Conservation (phyloP, 2,329 filamentous ascomycete species). For the Lithohypha guttulata region DNA sequence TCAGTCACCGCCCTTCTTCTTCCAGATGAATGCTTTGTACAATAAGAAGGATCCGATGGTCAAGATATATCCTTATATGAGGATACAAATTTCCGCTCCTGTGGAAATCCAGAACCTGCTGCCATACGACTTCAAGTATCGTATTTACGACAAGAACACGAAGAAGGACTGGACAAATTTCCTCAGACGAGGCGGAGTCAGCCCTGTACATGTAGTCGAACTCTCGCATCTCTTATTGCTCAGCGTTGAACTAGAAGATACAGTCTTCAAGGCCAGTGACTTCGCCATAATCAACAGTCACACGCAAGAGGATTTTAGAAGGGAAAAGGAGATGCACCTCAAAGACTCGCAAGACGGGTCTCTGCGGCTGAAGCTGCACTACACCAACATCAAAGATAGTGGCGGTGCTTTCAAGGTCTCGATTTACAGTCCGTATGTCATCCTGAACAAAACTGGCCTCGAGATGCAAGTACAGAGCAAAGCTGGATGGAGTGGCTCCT, state of each 20-base stretch:
- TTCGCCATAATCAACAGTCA: constrained; percentile 95
- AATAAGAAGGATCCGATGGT: constrained; percentile 75
- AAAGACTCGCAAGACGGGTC: constrained; percentile 76
- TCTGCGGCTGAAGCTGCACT: constrained; percentile 76
- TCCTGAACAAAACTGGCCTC: constrained; percentile 90
- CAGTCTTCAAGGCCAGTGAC: constrained; percentile 84
- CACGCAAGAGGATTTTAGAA: constrained; percentile 74
- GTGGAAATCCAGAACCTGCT: constrained; percentile 89
- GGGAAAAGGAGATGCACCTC: constrained; percentile 66
- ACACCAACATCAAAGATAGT: constrained; percentile 78
- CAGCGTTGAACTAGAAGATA: constrained; percentile 95
- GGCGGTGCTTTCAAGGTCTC: constrained; percentile 94
- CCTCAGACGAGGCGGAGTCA: constrained; percentile 87
- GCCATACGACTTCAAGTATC: constrained; percentile 97
- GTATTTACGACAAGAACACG: constrained; percentile 97
- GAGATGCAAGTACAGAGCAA: constrained; percentile 82
- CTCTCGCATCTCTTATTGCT: constrained; percentile 84
- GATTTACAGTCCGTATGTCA: constrained; percentile 86
- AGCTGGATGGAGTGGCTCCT: constrained; percentile 59
- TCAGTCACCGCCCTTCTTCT: constrained; percentile 74
- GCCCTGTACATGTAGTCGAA: constrained; percentile 93
- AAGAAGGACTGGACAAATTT: constrained; percentile 99
- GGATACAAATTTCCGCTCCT: constrained; percentile 78
- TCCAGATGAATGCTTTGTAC: constrained; percentile 81
- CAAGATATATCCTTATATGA: constrained; percentile 87